Conservation (phyloP, 768 basidiomycete species). For the Leccinum boreale region DNA sequence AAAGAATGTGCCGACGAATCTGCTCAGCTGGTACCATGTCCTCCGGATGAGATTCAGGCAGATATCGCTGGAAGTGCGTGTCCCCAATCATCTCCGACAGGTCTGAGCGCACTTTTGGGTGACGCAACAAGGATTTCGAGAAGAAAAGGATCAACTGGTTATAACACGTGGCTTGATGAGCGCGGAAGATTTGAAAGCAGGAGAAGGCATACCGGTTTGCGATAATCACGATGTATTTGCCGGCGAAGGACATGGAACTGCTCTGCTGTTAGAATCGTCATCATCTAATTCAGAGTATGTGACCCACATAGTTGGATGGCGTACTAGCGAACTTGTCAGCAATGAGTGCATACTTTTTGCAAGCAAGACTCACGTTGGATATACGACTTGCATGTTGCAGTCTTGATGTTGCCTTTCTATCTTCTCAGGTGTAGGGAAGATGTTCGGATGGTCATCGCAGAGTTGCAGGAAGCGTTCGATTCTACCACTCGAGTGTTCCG, state of each 20-base stretch:
- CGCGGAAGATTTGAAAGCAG: neutral
- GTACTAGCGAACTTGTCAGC: constrained; percentile 49
- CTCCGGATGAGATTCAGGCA: constrained; percentile 80
- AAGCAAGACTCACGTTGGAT: constrained; percentile 71
- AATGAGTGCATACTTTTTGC: neutral
- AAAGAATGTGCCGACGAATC: constrained; percentile 89
- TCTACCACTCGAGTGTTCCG: constrained; percentile 95
- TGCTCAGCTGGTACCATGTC: constrained; percentile 75
- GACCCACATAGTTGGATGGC: constrained; percentile 82
- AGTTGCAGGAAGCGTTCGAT: constrained; percentile 97
- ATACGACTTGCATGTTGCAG: constrained; percentile 99
- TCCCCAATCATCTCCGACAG: constrained; percentile 88
- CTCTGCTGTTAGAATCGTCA: constrained; percentile 12
- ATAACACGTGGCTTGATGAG: neutral
- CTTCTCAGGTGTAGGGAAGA: constrained; percentile 87
- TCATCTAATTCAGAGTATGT: neutral
- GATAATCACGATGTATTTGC: constrained; percentile 96
- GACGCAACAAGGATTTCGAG: constrained; percentile 94
- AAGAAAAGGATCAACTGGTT: constrained; percentile 87
- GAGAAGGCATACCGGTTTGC: constrained; percentile 76
- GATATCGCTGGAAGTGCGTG: constrained; percentile 88
- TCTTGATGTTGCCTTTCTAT: constrained; percentile 96
- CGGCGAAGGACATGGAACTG: constrained; percentile 96
- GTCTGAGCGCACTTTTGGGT: constrained; percentile 85
- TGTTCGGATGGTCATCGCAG: constrained; percentile 93